Evolutionary conservation across 225 moss, liverwort and hornwort genomes (phyloP), one percentile per base, ranked within the genome.

Genomic region (Rhytidiadelphus loreus): DNA sequence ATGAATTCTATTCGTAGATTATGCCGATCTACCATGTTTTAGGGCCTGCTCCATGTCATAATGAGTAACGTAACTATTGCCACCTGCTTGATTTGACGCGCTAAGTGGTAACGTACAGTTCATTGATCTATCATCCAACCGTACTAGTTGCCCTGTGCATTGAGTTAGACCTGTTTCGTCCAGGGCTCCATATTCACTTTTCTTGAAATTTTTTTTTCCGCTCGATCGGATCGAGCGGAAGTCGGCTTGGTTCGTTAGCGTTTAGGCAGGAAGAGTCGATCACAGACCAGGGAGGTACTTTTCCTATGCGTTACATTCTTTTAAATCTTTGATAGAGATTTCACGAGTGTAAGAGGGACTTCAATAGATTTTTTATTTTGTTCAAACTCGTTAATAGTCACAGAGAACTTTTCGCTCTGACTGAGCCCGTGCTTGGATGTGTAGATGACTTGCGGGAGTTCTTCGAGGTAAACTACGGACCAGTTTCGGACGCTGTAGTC

Each of bases 381-480:
- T 82, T 86, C 53, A 41, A 88, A 56, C 63, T 87, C 44, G n/a
- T 48, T 56, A 12, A 66, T 74, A 66, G 77, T 58, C 21, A 72
- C 86, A 59, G 60, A 85, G 48, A 50, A 89, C 64, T 85, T 77
- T 87, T 89, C 66, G 56, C 80, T 26, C 26, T 91, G 43, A 89
- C 43, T 80, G 35, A 72, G 63, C 28, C 71, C 35, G 55, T 52
- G 52, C 44, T 61, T 80, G 79, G 71, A 37, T 90, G 89, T 86
- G 92, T 94, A 99, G 98, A 96, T 87, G 96, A 95, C 83, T 93
- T 99, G 86, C 93, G 96, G 89, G 97, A 96, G 56, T 99, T 95
- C 88, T 99, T 99, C 88, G 97, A 97, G 93, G 94, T 89, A 35
- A 96, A 95, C 83, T 98, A 97, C 86, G 98, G 98, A 87, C 94